These are phyloP conservation scores for Pseudocercospora fijiensis DNA, from an alignment of 2,329 filamentous ascomycete genomes.

Conservation along the genomic window DNA sequence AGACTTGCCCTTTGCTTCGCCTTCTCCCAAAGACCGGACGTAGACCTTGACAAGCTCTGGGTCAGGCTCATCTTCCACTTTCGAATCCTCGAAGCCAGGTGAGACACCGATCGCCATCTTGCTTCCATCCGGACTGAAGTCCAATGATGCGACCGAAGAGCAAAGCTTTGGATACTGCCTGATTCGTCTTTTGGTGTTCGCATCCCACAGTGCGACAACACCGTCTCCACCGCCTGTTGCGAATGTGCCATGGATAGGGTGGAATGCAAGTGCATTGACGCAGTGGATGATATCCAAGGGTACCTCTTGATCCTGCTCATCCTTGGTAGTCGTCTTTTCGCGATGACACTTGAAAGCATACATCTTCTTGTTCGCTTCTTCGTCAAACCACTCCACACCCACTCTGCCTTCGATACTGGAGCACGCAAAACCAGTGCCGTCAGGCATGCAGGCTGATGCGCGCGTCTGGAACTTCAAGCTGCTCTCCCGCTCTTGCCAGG, in stretches of 20 bases:
- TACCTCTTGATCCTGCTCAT: conserved; percentile 48
- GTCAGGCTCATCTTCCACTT: conserved; percentile 72
- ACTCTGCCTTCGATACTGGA: conserved; percentile 92
- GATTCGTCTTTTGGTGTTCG: conserved; percentile 83
- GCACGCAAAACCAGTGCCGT: conserved; percentile 89
- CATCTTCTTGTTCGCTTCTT: conserved; percentile 86
- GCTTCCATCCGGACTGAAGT: conserved; percentile 74
- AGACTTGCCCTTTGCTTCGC: conserved; percentile 68
- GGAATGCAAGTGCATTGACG: conserved; percentile 86
- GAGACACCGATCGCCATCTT: conserved; percentile 78
- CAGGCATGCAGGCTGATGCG: conserved; percentile 92
- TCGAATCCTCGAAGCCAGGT: conserved; percentile 83
- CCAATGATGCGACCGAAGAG: conserved; percentile 72
- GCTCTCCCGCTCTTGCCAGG: conserved; percentile 91
- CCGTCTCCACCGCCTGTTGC: conserved; percentile 87
- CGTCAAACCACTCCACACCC: conserved; percentile 97
- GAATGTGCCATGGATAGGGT: conserved; percentile 79
- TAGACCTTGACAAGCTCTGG: conserved; percentile 71
- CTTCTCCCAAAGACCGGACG: conserved; percentile 79
- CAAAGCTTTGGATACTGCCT: conserved; percentile 84
- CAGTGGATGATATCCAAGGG: conserved; percentile 83
- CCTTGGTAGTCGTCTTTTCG: conserved; percentile 65
- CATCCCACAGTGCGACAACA: conserved; percentile 91
- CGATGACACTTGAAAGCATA: conserved; percentile 99
- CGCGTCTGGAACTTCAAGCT: conserved; percentile 95